Base-by-base conservation (phyloP, 164 flowering plant species). In the Santalum album region DNA sequence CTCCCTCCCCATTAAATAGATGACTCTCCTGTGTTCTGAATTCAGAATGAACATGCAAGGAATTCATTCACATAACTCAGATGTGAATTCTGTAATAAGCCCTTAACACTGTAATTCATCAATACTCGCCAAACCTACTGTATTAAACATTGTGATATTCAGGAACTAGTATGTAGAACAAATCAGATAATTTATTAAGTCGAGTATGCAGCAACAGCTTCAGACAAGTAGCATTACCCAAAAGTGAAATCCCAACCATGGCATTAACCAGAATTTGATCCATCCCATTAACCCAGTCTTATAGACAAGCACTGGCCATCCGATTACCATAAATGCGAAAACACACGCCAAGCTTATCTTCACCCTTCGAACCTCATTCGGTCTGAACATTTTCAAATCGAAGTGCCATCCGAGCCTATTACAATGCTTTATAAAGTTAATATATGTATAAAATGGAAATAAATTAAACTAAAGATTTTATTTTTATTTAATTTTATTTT, bases 181-280 rank as follows among this genome's bases (percentile, higher is more conserved):
- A n/a, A n/a, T n/a, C n/a, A n/a, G n/a, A n/a, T n/a, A n/a, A n/a
- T n/a, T n/a, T n/a, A n/a, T n/a, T n/a, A n/a, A n/a, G n/a, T n/a
- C n/a, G n/a, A n/a, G n/a, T n/a, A n/a, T n/a, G n/a, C n/a, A n/a
- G n/a, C n/a, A n/a, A n/a, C n/a, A n/a, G n/a, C 0, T n/a, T 29
- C 15, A 56, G 62, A 26, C n/a, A 39, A 59, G 54, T 35, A 59
- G 42, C 22, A 48, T 65, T 81, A 91, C 98, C 98, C 98, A 91
- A 56, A 91, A 91, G 61, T 91, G 98, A 69, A 84, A 91, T 32
- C 88, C 96, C 64, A 91, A 60, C 91, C 95, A 91, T 43, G 96
- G 96, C 91, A 88, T 86, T 60, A 88, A 66, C 98, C 98, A 88
- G 78, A 77, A 88, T 69, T 88, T 88, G 55, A 88, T 57, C 96